phyloP scores from a whole-genome alignment of 768 basidiomycete genomes.

The Psilocybe cyanescens region DNA sequence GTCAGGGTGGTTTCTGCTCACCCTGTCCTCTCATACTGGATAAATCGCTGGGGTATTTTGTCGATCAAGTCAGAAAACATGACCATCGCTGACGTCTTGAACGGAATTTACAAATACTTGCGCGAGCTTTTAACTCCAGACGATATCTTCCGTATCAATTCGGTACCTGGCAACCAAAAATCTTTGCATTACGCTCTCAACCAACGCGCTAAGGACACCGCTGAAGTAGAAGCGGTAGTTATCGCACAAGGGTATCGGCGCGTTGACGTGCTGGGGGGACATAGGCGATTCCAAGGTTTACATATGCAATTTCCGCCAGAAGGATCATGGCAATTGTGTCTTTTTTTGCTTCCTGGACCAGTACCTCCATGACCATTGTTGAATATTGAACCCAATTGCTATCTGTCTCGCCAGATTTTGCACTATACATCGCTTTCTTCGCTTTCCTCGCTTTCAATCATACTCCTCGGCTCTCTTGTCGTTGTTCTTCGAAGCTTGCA shows the following conservation, averaged over 20 bases:
- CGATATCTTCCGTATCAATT: conserved; percentile 32
- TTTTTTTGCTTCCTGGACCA: conserved; percentile 45
- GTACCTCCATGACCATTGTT: conserved; percentile 5
- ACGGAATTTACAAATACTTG: conserved; percentile 53
- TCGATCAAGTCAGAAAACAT: conserved; percentile 35
- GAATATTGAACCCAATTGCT: background rate
- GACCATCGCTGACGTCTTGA: conserved; percentile 49
- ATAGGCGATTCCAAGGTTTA: conserved; percentile 49
- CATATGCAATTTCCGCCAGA: conserved; percentile 38
- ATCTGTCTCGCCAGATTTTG: background rate
- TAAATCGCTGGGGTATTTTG: conserved; percentile 56
- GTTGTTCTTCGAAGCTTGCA: too few relatives aligned
- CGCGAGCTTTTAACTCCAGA: conserved; percentile 41
- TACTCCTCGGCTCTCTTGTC: too few relatives aligned
- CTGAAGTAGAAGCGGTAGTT: conserved; percentile 43
- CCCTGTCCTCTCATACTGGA: conserved; percentile 41
- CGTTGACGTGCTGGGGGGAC: conserved; percentile 53
- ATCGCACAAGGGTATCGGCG: conserved; percentile 44
- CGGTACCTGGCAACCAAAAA: conserved; percentile 25
- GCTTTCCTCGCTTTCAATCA: too few relatives aligned
- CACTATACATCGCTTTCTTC: background rate
- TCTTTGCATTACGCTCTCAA: conserved; percentile 30
- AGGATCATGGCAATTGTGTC: conserved; percentile 46
- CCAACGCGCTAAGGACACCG: conserved; percentile 40
- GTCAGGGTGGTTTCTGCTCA: conserved; percentile 44